Conservation (phyloP, 495 filamentous ascomycete species). For the Cercophora samala region DNA sequence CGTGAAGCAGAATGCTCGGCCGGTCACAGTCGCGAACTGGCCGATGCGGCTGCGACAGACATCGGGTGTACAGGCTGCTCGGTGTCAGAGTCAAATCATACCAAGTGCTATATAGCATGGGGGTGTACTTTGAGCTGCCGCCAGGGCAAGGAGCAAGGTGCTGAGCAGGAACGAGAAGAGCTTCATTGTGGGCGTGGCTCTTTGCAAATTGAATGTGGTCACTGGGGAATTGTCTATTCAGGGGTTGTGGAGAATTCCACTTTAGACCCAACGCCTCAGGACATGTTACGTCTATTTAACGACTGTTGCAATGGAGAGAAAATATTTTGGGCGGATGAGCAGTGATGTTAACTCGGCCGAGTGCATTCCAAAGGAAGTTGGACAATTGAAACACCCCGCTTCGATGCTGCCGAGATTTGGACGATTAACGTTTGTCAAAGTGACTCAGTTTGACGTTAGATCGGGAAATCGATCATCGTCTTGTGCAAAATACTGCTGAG, state of each 20-base stretch:
- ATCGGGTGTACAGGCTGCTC: neutral
- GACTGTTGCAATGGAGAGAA: too few relatives aligned
- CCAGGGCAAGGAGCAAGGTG: neutral
- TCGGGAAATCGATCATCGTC: neutral
- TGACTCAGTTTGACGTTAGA: neutral
- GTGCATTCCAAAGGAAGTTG: neutral
- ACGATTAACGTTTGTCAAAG: neutral
- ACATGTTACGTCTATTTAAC: neutral
- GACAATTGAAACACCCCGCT: neutral
- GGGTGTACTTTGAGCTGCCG: neutral
- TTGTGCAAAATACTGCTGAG: neutral
- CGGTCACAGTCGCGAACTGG: neutral
- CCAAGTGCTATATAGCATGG: neutral
- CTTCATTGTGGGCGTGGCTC: neutral
- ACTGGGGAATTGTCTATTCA: neutral
- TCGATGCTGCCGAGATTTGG: neutral
- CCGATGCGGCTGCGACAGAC: neutral
- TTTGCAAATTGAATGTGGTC: neutral
- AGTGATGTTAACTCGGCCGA: neutral
- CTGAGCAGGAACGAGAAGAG: neutral
- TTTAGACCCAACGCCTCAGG: neutral
- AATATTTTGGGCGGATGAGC: too few relatives aligned
- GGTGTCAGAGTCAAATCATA: neutral
- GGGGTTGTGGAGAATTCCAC: neutral
- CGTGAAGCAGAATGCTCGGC: constrained; percentile 5